These are phyloP conservation scores for Entophlyctis luteolus DNA, from an alignment of 192 early-diverging fungal genomes.

Conservation along the genomic window DNA sequence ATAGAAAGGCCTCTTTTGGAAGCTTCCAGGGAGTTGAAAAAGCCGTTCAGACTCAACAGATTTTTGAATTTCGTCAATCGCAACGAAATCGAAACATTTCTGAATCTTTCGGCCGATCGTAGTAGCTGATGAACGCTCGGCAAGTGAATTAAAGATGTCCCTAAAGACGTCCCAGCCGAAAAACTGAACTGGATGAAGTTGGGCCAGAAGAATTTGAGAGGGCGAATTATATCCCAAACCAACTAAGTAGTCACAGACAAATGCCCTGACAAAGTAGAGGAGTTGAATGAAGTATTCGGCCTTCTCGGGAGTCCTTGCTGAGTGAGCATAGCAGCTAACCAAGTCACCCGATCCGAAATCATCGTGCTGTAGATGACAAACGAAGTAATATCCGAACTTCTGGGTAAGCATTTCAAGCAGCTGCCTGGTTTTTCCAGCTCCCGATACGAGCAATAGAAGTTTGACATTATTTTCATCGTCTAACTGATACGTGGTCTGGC, in stretches of 20 bases:
- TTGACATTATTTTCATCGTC: constrained; percentile 19
- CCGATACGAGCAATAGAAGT: constrained; percentile 3
- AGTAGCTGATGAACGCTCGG: neutral
- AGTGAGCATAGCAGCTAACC: neutral
- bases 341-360: neutral
- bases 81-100: constrained; percentile 31
- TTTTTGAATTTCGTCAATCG: constrained; percentile 32
- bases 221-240: constrained; percentile 22
- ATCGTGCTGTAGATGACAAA: neutral
- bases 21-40: constrained; percentile 17
- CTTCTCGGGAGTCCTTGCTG: neutral
- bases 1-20: constrained; percentile 16
- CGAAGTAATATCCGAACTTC: constrained; percentile 10
- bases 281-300: neutral
- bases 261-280: constrained; percentile 31
- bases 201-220: constrained; percentile 26
- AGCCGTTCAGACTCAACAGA: constrained; percentile 2
- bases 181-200: constrained; percentile 24
- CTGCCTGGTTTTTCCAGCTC: constrained; percentile 22
- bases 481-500: constrained; percentile 3
- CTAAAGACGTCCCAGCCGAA: constrained; percentile 26
- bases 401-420: constrained; percentile 10
- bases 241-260: constrained; percentile 30
- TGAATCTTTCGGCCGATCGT: neutral
- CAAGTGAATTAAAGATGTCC: constrained; percentile 14